These are phyloP conservation scores for Suillus occidentalis DNA, from an alignment of 768 basidiomycete species.

Conservation along the genomic window DNA sequence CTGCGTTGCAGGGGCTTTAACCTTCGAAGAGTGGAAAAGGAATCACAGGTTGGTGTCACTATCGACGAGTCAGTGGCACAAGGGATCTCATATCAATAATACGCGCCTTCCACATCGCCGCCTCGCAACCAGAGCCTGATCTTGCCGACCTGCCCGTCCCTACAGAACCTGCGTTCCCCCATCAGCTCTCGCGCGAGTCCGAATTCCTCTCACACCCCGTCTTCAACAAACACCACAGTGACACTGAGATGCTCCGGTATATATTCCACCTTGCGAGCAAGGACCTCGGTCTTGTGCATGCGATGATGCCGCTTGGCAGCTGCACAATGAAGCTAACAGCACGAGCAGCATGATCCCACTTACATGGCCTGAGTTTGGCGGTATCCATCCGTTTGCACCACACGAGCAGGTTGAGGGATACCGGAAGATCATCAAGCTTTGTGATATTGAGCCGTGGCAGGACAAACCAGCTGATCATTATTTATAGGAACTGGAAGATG, in stretches of 20 bases:
- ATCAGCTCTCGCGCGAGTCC: slow-evolving; percentile 57
- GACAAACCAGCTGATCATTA: slow-evolving; percentile 11
- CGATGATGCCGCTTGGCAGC: slow-evolving; percentile 95
- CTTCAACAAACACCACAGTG: slow-evolving; percentile 96
- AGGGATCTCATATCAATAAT: slow-evolving; percentile 72
- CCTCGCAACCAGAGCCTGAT: slow-evolving; percentile 47
- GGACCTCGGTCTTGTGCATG: slow-evolving; percentile 91
- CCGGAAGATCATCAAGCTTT: slow-evolving; percentile 71
- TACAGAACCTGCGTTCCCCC: slow-evolving; percentile 45
- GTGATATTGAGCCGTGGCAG: slow-evolving; percentile 3
- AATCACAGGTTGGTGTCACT: slow-evolving; percentile 80
- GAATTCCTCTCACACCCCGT: slow-evolving; percentile 82
- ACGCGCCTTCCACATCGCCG: slow-evolving; percentile 77
- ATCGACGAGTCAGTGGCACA: slow-evolving; percentile 90
- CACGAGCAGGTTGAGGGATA: slow-evolving; percentile 89
- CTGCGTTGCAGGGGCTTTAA: slow-evolving; percentile 74
- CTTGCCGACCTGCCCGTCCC: slow-evolving; percentile 50
- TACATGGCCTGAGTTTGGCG: slow-evolving; percentile 90
- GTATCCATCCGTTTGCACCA: slow-evolving; percentile 92
- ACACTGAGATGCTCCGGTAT: slow-evolving; percentile 98
- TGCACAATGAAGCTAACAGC: slow-evolving; percentile 99
- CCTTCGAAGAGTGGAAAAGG: slow-evolving; percentile 73
- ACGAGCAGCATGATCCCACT: slow-evolving; percentile 97
- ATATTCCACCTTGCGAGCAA: slow-evolving; percentile 92
- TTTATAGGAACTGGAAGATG: slow-evolving; percentile 82